Base-by-base conservation (phyloP, 2,329 filamentous ascomycete species). In the Apiospora hydei region DNA sequence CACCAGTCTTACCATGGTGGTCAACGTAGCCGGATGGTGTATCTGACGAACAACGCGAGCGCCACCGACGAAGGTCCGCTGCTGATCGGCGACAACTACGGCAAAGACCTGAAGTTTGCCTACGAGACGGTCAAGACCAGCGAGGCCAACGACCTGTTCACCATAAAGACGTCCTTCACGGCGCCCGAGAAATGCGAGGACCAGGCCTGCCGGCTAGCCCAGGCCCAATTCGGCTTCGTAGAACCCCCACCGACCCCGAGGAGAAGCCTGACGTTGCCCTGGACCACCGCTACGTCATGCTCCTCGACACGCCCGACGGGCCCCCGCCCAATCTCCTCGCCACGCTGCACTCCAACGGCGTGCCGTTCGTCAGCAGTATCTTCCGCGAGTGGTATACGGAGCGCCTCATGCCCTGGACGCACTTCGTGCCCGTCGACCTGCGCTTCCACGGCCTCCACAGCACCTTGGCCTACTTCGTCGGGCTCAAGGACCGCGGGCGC, bases 311-410 rank as follows among this genome's bases (percentile, higher is more conserved):
- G 10, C 91, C 92, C 26, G 86, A 89, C 24, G 93, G 93, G 72
- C 92, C 90, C 0, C 88, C 92, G 18, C 76, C 72, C 14, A 78
- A 83, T 24, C 87, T 94, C 75, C 81, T 94, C 13, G 87, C 88
- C 0, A 91, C 92, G 72, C 80, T 96, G 6, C 88, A 88, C 67
- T 94, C 92, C 21, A 84, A 84, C 74, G 91, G 88, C 67, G 85
- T 95, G 6, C 93, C 93, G 0, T 89, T 96, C 78, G 87, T 94
- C 75, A 89, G 90, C 1, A 90, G 90, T 0, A 85, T 96, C 8
- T 96, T 95, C 81, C 88, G 90, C 34, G 90, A 94, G 78, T 97
- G 94, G 94, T 94, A 92, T 81, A 92, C 93, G 72, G 90, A 91
- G 69, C 89, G 94, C 7, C 82, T 96, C 21, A 88, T 87, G 72